Evolutionary conservation across 2,329 filamentous ascomycete species (phyloP).

Genomic region (Trichoderma sp.): DNA sequence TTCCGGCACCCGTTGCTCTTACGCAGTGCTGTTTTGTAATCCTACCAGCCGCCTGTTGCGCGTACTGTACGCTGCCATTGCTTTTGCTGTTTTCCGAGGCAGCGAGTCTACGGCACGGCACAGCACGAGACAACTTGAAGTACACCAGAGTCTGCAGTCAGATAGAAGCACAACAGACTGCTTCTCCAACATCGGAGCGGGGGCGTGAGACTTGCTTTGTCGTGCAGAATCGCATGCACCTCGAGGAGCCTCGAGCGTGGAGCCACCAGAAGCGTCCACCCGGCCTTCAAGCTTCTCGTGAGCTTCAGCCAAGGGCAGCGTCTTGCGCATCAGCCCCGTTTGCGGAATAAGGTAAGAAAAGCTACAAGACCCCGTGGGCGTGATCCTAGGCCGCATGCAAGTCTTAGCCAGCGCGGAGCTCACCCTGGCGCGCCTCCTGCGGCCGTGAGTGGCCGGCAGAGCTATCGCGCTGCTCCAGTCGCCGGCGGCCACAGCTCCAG

Average conservation of each 20-base stretch:
- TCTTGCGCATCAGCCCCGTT: slow-evolving; percentile 3
- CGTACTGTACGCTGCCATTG: too few relatives aligned
- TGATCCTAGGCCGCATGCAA: background rate
- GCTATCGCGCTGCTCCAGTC: slow-evolving; percentile 1
- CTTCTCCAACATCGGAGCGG: background rate
- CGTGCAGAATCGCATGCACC: background rate
- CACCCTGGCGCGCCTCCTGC: background rate
- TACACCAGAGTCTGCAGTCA: background rate
- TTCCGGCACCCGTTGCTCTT: background rate
- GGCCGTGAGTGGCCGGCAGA: background rate
- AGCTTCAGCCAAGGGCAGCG: background rate
- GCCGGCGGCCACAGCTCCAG: background rate
- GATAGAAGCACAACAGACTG: background rate
- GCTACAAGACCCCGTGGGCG: background rate
- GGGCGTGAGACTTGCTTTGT: background rate
- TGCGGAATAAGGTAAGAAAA: slow-evolving; percentile 1
- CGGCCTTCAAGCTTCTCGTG: background rate
- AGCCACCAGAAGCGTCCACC: background rate
- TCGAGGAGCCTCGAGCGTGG: background rate
- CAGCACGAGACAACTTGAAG: background rate
- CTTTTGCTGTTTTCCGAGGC: too few relatives aligned
- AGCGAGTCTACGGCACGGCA: background rate
- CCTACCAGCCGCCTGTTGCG: background rate
- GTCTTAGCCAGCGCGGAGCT: slow-evolving; percentile 10
- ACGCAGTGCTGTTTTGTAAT: background rate